These are phyloP conservation scores for Volvariella surrecta DNA, from an alignment of 1,284 basidiomycete genomes.

Conservation along the genomic window DNA sequence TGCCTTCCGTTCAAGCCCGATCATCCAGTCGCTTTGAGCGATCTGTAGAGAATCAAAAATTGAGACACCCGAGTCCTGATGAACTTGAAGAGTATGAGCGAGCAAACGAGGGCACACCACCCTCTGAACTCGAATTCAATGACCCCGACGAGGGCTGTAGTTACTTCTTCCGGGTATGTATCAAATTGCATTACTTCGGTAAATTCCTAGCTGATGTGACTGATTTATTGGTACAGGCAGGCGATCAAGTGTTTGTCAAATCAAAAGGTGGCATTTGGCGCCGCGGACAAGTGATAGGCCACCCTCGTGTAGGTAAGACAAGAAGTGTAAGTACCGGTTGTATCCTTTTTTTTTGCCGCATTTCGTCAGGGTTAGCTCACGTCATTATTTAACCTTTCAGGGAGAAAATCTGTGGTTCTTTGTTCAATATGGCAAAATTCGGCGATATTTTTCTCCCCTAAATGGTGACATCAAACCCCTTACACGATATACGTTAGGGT, in stretches of 20 bases:
- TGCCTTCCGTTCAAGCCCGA: too few species aligned
- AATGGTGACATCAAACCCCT: conserved; percentile 61
- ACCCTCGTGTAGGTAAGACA: conserved; percentile 31
- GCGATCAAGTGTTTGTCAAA: conserved; percentile 45
- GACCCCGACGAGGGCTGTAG: conserved; percentile 46
- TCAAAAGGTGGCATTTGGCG: conserved; percentile 41
- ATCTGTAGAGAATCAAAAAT: too few species aligned
- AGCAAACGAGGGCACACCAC: conserved; percentile 16
- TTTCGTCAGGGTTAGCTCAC: background rate
- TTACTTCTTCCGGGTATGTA: conserved; percentile 42
- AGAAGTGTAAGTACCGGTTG: conserved; percentile 37
- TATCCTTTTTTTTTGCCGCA: too few species aligned
- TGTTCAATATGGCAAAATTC: conserved; percentile 24
- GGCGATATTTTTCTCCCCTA: conserved; percentile 49
- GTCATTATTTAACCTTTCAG: too few species aligned
- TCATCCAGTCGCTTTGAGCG: too few species aligned
- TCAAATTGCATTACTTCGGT: background rate
- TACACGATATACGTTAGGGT: conserved; percentile 12
- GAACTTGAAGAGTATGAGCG: conserved; percentile 23
- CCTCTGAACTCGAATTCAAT: conserved; percentile 24
- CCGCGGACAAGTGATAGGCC: conserved; percentile 34
- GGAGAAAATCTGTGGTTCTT: too few species aligned
- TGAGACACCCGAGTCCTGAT: too few species aligned
- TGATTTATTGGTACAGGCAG: conserved; percentile 23
- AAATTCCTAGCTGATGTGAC: conserved; percentile 1